Evolutionary conservation across 202 grass and related monocot species (phyloP).

Genomic region (Carex sylvatica): DNA sequence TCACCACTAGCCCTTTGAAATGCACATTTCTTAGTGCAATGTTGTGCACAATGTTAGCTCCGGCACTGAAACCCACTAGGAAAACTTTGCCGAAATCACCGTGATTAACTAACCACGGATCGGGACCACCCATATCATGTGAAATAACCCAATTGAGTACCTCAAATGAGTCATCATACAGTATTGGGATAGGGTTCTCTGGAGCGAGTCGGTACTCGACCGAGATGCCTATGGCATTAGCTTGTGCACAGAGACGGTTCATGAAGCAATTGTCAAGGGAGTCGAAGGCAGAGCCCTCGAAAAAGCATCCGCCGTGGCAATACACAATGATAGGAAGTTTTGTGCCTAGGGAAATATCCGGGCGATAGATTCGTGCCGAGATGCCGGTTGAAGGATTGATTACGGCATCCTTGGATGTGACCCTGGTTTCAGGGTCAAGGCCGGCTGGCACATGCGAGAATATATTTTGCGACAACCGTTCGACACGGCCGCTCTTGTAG

Average conservation of each 20-base stretch:
- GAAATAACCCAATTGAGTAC: constrained; percentile 44
- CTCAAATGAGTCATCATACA: constrained; percentile 60
- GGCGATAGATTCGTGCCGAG: constrained; percentile 15
- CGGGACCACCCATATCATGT: constrained; percentile 8
- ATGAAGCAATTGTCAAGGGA: constrained; percentile 57
- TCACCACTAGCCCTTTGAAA: constrained; percentile 57
- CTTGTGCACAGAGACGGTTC: constrained; percentile 33
- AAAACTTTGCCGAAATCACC: constrained; percentile 51
- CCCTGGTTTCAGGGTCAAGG: neutral
- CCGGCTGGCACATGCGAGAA: neutral
- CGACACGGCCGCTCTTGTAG: constrained; percentile 22
- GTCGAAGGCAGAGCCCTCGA: constrained; percentile 59
- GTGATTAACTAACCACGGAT: constrained; percentile 48
- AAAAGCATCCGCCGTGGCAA: constrained; percentile 59
- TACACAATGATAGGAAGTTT: constrained; percentile 28
- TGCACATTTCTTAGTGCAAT: constrained; percentile 26
- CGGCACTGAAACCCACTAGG: constrained; percentile 67
- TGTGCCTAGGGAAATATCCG: neutral
- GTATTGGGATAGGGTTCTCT: constrained; percentile 61
- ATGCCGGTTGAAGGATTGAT: constrained; percentile 22
- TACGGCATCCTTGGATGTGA: constrained; percentile 20
- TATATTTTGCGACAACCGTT: neutral
- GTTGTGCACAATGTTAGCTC: constrained; percentile 82
- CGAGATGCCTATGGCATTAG: constrained; percentile 32
- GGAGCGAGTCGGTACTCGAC: constrained; percentile 75